Conservation (phyloP, 768 basidiomycete species). For the Russula virescens region DNA sequence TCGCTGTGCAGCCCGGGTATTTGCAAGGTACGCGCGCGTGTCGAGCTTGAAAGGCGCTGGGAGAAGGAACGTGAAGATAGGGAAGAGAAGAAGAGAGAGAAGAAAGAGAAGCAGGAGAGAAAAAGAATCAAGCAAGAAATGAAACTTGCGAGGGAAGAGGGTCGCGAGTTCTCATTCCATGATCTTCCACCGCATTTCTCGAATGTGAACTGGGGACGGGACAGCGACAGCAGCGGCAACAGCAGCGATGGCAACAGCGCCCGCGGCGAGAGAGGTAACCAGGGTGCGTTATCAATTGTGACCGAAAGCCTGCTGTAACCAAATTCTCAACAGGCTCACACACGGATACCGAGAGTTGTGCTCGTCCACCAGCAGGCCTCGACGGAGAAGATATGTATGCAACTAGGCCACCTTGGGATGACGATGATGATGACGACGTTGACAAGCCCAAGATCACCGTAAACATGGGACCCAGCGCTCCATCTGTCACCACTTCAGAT, state of each 20-base stretch:
- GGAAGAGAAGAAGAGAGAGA: background rate
- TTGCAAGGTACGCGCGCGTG: slow-evolving; percentile 2
- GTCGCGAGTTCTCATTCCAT: background rate
- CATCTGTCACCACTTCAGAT: background rate
- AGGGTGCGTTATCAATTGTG: background rate
- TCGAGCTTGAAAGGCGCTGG: background rate
- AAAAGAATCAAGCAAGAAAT: background rate
- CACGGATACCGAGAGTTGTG: too few species aligned
- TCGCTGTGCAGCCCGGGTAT: slow-evolving; percentile 13
- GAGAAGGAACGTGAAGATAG: slow-evolving; percentile 1
- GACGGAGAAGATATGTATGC: too few species aligned
- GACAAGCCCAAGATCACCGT: background rate
- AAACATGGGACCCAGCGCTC: background rate
- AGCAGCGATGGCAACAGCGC: background rate
- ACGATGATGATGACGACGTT: background rate
- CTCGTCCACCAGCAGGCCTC: too few species aligned
- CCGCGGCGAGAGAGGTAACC: background rate
- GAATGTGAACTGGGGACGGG: background rate
- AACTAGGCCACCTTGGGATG: too few species aligned
- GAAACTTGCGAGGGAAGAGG: background rate
- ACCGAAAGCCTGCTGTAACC: background rate
- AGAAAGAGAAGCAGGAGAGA: background rate
- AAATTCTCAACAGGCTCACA: background rate
- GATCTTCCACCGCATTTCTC: background rate
- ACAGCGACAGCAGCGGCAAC: background rate